Evolutionary conservation across 164 flowering plant species (phyloP).

Genomic region (Hamamelis virginiana): DNA sequence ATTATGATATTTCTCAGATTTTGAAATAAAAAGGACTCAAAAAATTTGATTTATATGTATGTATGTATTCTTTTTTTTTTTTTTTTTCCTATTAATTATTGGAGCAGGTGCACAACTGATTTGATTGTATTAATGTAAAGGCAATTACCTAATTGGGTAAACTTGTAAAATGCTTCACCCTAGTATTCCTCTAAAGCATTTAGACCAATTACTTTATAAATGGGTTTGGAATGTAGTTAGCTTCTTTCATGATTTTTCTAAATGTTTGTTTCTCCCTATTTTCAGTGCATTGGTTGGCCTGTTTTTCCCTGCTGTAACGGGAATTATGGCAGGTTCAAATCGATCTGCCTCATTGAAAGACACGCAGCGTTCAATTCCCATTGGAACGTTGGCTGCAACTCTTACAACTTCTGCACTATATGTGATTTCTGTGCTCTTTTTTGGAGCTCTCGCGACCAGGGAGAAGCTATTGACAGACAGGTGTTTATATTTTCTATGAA

Average conservation of each 20-base stretch:
- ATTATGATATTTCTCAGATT: too few relatives aligned
- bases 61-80: too few relatives aligned
- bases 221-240: not conserved
- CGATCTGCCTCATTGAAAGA: slow-evolving; percentile 96
- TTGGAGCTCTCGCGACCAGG: slow-evolving; percentile 94
- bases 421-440: slow-evolving; percentile 72
- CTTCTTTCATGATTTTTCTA: slow-evolving; percentile 7
- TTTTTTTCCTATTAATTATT: too few relatives aligned
- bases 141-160: too few relatives aligned
- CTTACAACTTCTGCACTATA: slow-evolving; percentile 76
- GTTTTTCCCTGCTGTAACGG: slow-evolving; percentile 99
- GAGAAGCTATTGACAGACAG: slow-evolving; percentile 93
- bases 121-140: too few relatives aligned
- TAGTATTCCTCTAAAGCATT: not conserved
- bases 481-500: slow-evolving; percentile 29
- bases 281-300: slow-evolving; percentile 95
- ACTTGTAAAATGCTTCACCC: not conserved
- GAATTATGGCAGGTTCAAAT: slow-evolving; percentile 99
- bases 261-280: slow-evolving; percentile 12
- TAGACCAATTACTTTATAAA: not conserved
- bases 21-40: too few relatives aligned
- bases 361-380: slow-evolving; percentile 94
- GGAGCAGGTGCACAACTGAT: too few relatives aligned
- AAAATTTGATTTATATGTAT: too few relatives aligned
- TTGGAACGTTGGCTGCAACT: slow-evolving; percentile 94